phyloP scores from a whole-genome alignment of 495 filamentous ascomycete species.

The Letharia lupina region DNA sequence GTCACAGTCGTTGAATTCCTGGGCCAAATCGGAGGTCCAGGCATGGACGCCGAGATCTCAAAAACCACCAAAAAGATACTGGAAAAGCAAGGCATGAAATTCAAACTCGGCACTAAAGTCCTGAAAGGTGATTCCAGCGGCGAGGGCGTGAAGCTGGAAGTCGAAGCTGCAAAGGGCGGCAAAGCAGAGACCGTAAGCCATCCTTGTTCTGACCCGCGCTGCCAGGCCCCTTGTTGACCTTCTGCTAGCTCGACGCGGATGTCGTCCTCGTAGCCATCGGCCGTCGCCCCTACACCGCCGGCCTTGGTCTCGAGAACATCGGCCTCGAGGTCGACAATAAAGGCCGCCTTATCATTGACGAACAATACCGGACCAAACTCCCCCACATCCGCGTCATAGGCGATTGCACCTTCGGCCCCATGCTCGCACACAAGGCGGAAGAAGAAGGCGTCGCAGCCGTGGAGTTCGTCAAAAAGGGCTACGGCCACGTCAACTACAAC shows the following conservation, averaged over 20 bases:
- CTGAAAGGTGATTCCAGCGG: conserved; percentile 70
- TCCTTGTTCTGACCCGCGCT: conserved; percentile 12
- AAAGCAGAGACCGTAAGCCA: conserved; percentile 74
- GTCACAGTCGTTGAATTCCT: conserved; percentile 97
- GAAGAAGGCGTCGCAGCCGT: conserved; percentile 92
- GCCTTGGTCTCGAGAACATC: conserved; percentile 86
- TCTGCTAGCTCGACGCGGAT: conserved; percentile 74
- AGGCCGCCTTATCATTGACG: conserved; percentile 91
- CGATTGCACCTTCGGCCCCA: conserved; percentile 95
- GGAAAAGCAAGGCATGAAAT: conserved; percentile 94
- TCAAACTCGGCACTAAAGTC: conserved; percentile 97
- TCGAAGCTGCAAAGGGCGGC: conserved; percentile 92
- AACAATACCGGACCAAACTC: conserved; percentile 94
- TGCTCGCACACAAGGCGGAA: conserved; percentile 99
- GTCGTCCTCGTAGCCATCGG: conserved; percentile 97
- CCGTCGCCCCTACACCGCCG: conserved; percentile 85
- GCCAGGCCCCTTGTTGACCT: conserved; percentile 15
- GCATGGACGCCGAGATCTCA: conserved; percentile 92
- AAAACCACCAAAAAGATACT: conserved; percentile 91
- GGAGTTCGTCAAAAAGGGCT: conserved; percentile 94
- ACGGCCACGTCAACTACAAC: conserved; percentile 98
- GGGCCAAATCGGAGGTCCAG: conserved; percentile 90
- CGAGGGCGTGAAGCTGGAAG: conserved; percentile 64
- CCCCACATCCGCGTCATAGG: conserved; percentile 95
- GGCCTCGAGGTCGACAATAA: conserved; percentile 90